Evolutionary conservation across 176 grass and related monocot genomes (phyloP).

Genomic region (Carex cristatella): DNA sequence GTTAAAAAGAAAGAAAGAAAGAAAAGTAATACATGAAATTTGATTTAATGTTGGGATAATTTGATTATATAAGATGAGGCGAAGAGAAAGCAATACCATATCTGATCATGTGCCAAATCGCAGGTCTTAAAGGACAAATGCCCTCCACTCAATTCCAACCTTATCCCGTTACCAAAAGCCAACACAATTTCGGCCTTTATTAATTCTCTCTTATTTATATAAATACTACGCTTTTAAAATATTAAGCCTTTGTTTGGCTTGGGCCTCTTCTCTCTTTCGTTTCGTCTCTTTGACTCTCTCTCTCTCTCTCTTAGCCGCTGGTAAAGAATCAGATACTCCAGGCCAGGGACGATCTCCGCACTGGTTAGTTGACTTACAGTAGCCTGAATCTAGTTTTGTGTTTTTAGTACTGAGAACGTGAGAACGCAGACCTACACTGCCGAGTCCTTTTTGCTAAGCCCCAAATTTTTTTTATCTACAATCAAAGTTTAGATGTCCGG

Average conservation of each 20-base stretch:
- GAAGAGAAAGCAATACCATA: background rate
- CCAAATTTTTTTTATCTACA: background rate
- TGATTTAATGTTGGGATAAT: slow-evolving; percentile 4
- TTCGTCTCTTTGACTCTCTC: slow-evolving; percentile 1
- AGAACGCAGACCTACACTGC: background rate
- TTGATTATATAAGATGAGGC: background rate
- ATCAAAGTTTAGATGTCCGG: background rate
- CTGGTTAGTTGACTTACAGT: slow-evolving; percentile 4
- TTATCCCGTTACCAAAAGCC: slow-evolving; percentile 63
- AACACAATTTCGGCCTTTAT: slow-evolving; percentile 4
- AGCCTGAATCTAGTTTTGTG: background rate
- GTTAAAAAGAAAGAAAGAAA: background rate
- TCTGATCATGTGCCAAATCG: background rate
- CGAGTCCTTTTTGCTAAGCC: background rate
- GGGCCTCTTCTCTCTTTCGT: background rate
- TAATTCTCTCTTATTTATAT: slow-evolving; percentile 5
- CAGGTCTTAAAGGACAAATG: slow-evolving; percentile 19
- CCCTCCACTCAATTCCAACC: slow-evolving; percentile 69
- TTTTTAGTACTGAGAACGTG: background rate
- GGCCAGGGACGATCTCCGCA: background rate
- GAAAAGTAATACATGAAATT: background rate
- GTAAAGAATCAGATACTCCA: background rate
- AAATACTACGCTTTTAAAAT: background rate
- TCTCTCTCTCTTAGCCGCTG: background rate
- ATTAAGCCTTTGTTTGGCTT: background rate